Evolutionary conservation across 202 grass and related monocot species (phyloP).

Genomic region (Zoysia matrella): DNA sequence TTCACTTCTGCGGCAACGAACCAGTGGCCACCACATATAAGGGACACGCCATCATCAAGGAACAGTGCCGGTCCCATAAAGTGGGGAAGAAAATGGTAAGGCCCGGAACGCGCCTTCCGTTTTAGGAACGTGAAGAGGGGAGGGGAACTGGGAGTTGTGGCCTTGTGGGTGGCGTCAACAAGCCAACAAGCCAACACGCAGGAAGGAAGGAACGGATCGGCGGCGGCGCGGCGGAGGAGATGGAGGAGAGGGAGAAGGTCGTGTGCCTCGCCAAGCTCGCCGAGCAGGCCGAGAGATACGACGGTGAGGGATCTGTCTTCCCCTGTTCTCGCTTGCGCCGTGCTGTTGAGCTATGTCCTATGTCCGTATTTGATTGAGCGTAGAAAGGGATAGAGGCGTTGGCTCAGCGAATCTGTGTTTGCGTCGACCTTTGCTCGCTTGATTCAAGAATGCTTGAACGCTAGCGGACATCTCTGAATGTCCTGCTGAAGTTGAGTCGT

Average conservation of each 20-base stretch:
- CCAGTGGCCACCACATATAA: slow-evolving; percentile 31
- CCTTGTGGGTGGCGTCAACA: neutral
- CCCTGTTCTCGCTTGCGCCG: neutral
- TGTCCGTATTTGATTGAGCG: neutral
- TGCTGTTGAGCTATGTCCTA: neutral
- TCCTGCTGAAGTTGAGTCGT: too few species aligned
- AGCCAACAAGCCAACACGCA: neutral
- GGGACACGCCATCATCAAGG: slow-evolving; percentile 21
- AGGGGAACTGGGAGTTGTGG: neutral
- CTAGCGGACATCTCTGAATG: slow-evolving; percentile 1
- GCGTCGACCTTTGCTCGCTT: neutral
- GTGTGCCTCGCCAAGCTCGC: slow-evolving; percentile 76
- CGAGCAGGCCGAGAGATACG: slow-evolving; percentile 76
- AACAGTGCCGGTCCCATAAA: slow-evolving; percentile 21
- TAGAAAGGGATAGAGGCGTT: neutral
- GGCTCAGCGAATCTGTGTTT: slow-evolving; percentile 15
- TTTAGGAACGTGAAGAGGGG: slow-evolving; percentile 40
- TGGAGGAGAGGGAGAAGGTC: slow-evolving; percentile 71
- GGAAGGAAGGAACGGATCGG: neutral
- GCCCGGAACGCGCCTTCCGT: slow-evolving; percentile 20
- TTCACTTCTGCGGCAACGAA: slow-evolving; percentile 7
- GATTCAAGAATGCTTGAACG: slow-evolving; percentile 3
- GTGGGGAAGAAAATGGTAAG: slow-evolving; percentile 4
- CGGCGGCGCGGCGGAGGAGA: slow-evolving; percentile 16
- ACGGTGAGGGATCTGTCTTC: slow-evolving; percentile 53